Evolutionary conservation across 2,329 filamentous ascomycete species (phyloP).

Genomic region (Zymoseptoria passerinii): DNA sequence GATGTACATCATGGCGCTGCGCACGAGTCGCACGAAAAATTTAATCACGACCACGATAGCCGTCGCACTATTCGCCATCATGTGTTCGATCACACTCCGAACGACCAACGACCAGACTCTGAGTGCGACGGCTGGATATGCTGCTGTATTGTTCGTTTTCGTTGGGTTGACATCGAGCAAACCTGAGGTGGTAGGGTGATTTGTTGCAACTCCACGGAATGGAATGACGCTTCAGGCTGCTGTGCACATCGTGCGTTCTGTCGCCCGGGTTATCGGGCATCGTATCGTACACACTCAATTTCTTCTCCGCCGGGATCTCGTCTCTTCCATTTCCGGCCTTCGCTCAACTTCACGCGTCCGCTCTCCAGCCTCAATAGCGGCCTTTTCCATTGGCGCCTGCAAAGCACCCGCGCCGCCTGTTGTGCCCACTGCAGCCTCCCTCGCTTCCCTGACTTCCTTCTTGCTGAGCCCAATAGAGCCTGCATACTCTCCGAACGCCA

Average conservation of each 20-base stretch:
- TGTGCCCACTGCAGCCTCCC: slow-evolving; percentile 42
- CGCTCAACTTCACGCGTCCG: neutral
- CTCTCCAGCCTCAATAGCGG: neutral
- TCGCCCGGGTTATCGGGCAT: neutral
- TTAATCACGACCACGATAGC: neutral
- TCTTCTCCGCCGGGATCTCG: neutral
- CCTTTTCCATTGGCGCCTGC: neutral
- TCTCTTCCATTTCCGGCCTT: neutral
- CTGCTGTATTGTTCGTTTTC: slow-evolving; percentile 1
- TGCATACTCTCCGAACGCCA: slow-evolving; percentile 66
- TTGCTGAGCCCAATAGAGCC: slow-evolving; percentile 60
- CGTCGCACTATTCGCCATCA: neutral
- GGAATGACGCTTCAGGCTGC: no score
- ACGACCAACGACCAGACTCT: slow-evolving; percentile 1
- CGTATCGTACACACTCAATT: neutral
- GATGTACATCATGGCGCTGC: slow-evolving; percentile 2
- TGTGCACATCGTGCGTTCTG: neutral
- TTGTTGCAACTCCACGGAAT: neutral
- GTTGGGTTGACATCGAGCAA: neutral
- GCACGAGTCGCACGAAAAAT: neutral
- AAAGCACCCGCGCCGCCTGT: neutral
- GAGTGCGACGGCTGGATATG: neutral
- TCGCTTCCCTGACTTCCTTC: slow-evolving; percentile 65
- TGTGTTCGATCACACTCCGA: neutral
- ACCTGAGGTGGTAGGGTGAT: neutral